A percentile compares a stretch with the other conserved stretches of the same genome.
phyloP scores from a whole-genome alignment of 75 land plant species.

The Gnetum montanum region DNA sequence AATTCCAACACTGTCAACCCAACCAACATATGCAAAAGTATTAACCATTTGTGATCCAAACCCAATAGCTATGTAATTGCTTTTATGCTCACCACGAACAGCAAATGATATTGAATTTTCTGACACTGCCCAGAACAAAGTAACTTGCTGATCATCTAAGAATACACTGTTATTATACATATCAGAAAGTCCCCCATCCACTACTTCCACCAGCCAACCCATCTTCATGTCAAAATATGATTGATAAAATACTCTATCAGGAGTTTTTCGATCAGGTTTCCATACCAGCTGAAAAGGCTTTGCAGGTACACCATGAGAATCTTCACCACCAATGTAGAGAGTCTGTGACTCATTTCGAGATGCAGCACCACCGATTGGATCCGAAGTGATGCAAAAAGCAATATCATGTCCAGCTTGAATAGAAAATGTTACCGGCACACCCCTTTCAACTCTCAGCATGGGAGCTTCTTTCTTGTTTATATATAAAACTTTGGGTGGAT shows the following conservation, averaged over 20 bases:
- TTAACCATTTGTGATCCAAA: slow-evolving; percentile 92
- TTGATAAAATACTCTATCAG: slow-evolving; percentile 87
- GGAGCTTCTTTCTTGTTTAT: slow-evolving; percentile 96
- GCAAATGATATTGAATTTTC: slow-evolving; percentile 77
- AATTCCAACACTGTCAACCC: slow-evolving; percentile 62
- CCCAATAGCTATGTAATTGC: slow-evolving; percentile 91
- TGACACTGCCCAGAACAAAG: slow-evolving; percentile 83
- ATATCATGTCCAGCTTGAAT: slow-evolving; percentile 97
- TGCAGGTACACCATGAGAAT: slow-evolving; percentile 77
- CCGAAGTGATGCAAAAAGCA: slow-evolving; percentile 84
- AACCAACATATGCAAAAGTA: slow-evolving; percentile 91
- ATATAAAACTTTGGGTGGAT: slow-evolving; percentile 77
- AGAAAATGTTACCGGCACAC: slow-evolving; percentile 83
- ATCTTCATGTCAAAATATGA: slow-evolving; percentile 65
- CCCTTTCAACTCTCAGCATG: slow-evolving; percentile 78
- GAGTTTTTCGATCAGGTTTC: slow-evolving; percentile 88
- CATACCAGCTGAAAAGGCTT: slow-evolving; percentile 64
- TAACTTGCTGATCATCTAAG: slow-evolving; percentile 92
- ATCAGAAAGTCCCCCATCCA: slow-evolving; percentile 94
- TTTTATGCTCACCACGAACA: slow-evolving; percentile 85
- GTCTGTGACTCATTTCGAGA: slow-evolving; percentile 22
- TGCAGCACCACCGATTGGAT: slow-evolving; percentile 77
- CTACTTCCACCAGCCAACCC: slow-evolving; percentile 97
- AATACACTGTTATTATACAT: slow-evolving; percentile 94
- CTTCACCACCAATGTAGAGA: slow-evolving; percentile 82